Conservation (phyloP, 2,329 filamentous ascomycete species). For the Cladosporium halotolerans region DNA sequence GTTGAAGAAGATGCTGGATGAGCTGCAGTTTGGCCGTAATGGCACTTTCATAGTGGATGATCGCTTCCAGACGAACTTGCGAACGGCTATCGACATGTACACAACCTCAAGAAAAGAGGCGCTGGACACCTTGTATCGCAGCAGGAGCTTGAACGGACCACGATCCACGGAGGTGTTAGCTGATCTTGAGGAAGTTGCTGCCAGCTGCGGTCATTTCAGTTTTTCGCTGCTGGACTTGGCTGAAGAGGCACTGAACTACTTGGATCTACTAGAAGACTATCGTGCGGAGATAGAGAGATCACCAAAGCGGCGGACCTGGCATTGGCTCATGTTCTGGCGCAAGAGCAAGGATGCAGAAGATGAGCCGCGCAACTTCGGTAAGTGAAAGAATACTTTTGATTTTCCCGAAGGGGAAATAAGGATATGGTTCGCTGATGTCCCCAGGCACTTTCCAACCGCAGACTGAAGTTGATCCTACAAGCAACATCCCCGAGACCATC, state of each 20-base stretch:
- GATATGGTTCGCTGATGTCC: slow-evolving; percentile 1
- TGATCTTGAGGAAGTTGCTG: slow-evolving; percentile 93
- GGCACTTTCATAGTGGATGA: slow-evolving; percentile 62
- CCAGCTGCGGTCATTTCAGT: slow-evolving; percentile 95
- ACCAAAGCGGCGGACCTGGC: slow-evolving; percentile 62
- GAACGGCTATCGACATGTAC: slow-evolving; percentile 75
- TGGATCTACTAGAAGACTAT: slow-evolving; percentile 79
- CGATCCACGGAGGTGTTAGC: slow-evolving; percentile 61
- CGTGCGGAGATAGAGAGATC: slow-evolving; percentile 61
- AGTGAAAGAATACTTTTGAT: neutral
- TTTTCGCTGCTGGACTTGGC: slow-evolving; percentile 88
- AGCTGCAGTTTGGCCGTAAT: slow-evolving; percentile 63
- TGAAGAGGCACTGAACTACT: slow-evolving; percentile 76
- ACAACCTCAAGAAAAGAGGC: slow-evolving; percentile 68
- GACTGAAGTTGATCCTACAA: slow-evolving; percentile 4
- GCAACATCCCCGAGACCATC: slow-evolving; percentile 24
- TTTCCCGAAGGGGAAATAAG: no score
- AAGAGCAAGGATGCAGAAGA: slow-evolving; percentile 1
- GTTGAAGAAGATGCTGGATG: slow-evolving; percentile 77
- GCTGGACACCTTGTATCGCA: slow-evolving; percentile 71
- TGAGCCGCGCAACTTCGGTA: slow-evolving; percentile 1
- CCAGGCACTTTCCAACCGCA: slow-evolving; percentile 7
- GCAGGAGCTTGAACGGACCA: slow-evolving; percentile 43
- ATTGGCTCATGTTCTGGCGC: slow-evolving; percentile 79
- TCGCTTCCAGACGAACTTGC: slow-evolving; percentile 72